These are phyloP conservation scores for Erucastrum elatum DNA, from an alignment of 345 rosid species.

Conservation along the genomic window DNA sequence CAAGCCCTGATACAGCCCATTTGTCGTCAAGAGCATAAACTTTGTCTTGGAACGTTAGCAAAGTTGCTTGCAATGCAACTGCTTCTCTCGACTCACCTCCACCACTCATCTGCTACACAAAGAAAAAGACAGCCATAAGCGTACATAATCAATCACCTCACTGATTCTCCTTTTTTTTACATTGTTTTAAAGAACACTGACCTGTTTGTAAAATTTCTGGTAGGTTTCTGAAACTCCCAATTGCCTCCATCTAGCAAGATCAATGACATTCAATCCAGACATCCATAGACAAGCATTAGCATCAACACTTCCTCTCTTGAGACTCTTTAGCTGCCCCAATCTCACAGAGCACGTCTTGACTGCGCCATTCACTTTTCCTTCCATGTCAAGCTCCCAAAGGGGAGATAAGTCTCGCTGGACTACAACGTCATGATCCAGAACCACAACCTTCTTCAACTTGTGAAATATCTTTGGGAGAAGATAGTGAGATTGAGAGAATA, in stretches of 20 bases:
- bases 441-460: conserved; percentile 62
- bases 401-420: conserved; percentile 79
- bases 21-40: conserved; percentile 58
- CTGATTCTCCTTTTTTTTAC: neutral
- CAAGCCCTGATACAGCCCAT: conserved; percentile 83
- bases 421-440: conserved; percentile 90
- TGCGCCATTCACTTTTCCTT: conserved; percentile 84
- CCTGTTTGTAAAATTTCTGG: conserved; percentile 56
- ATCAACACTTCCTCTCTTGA: conserved; percentile 48
- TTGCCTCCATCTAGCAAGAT: conserved; percentile 78
- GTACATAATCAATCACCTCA: neutral
- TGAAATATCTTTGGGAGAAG: conserved; percentile 75
- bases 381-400: conserved; percentile 74
- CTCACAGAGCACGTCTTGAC: conserved; percentile 66
- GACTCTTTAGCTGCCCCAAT: conserved; percentile 60
- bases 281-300: conserved; percentile 73
- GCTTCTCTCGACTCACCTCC: conserved; percentile 52
- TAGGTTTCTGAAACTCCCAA: conserved; percentile 59
- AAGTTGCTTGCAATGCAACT: conserved; percentile 62
- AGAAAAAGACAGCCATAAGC: conserved; percentile 3
- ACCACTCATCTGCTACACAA: conserved; percentile 46
- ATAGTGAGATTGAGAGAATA: conserved; percentile 76
- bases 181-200: conserved; percentile 29
- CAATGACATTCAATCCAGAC: conserved; percentile 87
- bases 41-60: conserved; percentile 74